phyloP scores from a whole-genome alignment of 73 alveolate species.

The Stentor coeruleus region DNA sequence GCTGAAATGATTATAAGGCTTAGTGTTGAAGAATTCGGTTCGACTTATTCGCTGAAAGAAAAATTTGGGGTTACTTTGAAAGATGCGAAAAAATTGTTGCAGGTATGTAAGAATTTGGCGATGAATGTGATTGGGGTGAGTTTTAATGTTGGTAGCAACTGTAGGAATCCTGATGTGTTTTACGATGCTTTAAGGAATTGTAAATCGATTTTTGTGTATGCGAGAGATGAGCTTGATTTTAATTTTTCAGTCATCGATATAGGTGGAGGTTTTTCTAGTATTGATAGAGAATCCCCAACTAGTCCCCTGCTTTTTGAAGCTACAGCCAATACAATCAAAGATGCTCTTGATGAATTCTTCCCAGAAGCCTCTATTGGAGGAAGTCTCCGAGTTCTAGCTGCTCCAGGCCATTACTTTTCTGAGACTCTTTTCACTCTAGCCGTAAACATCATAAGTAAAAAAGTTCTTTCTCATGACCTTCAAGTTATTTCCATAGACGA shows the following conservation, averaged over 20 bases:
- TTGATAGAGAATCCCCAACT: not conserved
- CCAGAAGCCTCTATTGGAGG: not conserved
- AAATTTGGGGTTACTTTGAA: slow-evolving; percentile 6
- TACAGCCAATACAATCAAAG: slow-evolving; percentile 1
- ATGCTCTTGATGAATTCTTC: slow-evolving; percentile 6
- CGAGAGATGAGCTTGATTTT: not conserved
- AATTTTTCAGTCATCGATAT: not conserved
- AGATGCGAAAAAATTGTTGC: not conserved
- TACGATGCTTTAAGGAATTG: not conserved
- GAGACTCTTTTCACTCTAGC: not conserved
- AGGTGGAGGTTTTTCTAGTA: slow-evolving; percentile 25
- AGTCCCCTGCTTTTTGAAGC: slow-evolving; percentile 21
- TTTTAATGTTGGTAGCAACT: slow-evolving; percentile 19
- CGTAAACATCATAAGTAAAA: not conserved
- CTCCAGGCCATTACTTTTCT: slow-evolving; percentile 16
- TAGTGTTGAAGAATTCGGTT: not conserved
- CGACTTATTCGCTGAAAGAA: not conserved
- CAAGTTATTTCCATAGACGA: not conserved
- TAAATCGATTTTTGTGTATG: not conserved
- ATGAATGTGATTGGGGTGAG: not conserved
- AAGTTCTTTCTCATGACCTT: not conserved
- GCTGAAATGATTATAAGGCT: slow-evolving; percentile 5
- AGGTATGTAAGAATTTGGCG: not conserved
- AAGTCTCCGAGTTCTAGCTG: slow-evolving; percentile 3
- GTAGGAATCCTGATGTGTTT: not conserved